Evolutionary conservation across 345 rosid species (phyloP).

Genomic region (Arabidopsis suecica): DNA sequence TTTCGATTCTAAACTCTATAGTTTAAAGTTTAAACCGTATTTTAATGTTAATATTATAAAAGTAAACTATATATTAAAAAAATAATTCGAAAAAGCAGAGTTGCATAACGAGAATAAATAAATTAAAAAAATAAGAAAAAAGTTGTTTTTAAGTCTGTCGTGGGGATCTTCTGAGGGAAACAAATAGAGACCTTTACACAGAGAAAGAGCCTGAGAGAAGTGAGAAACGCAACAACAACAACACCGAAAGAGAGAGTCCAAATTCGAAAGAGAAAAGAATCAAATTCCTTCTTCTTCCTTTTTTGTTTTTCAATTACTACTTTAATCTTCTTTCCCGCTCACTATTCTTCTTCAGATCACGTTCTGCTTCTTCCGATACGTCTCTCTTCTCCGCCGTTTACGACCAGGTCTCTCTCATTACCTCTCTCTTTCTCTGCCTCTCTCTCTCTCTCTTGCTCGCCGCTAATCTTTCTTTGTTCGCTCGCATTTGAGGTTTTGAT

Average conservation of each 20-base stretch:
- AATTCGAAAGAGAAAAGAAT: slow-evolving; percentile 28
- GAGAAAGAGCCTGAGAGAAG: slow-evolving; percentile 19
- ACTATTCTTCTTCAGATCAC: slow-evolving; percentile 12
- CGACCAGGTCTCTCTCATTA: slow-evolving; percentile 44
- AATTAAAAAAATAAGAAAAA: not conserved
- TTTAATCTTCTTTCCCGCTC: slow-evolving; percentile 52
- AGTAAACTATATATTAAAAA: not conserved
- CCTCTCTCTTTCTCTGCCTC: slow-evolving; percentile 18
- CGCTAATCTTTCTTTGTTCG: not conserved
- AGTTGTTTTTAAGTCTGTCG: slow-evolving; percentile 9
- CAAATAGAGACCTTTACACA: slow-evolving; percentile 22
- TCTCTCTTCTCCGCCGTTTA: slow-evolving; percentile 46
- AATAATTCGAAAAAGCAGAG: not conserved
- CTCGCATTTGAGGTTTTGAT: not conserved
- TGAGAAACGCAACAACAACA: slow-evolving; percentile 20
- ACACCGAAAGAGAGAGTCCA: slow-evolving; percentile 34
- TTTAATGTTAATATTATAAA: too few species aligned
- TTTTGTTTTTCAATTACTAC: not conserved
- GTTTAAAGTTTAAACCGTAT: not conserved
- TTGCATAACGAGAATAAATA: not conserved
- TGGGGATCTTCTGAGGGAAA: slow-evolving; percentile 15
- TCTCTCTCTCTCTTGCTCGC: not conserved
- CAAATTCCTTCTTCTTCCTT: slow-evolving; percentile 25
- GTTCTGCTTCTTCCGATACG: slow-evolving; percentile 10
- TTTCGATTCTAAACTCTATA: too few species aligned